Percentiles rank a stretch among this genome's conserved stretches.
phyloP scores from a whole-genome alignment of 106 monocot genomes.

The Cymbidium sinense region DNA sequence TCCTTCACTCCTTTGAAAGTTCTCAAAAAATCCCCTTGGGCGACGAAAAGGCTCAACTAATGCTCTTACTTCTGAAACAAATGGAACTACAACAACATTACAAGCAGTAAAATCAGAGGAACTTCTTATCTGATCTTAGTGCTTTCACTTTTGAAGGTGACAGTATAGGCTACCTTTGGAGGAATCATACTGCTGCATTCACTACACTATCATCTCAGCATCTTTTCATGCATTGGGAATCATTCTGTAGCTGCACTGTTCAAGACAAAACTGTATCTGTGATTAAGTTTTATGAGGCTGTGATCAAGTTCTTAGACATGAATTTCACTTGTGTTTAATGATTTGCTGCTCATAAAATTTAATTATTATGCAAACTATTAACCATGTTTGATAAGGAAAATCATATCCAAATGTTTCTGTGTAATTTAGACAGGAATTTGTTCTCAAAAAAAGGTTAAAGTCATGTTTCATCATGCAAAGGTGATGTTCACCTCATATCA shows the following conservation, averaged over 20 bases:
- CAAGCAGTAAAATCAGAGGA: conserved; percentile 31
- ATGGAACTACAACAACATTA: conserved; percentile 29
- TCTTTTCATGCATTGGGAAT: conserved; percentile 26
- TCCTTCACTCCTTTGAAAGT: conserved; percentile 51
- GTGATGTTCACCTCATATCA: conserved; percentile 10
- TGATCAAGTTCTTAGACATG: conserved; percentile 21
- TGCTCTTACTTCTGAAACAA: conserved; percentile 25
- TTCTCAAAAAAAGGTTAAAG: conserved; percentile 7
- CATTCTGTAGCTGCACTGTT: conserved; percentile 29
- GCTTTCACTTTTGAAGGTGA: conserved; percentile 22
- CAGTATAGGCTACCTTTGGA: conserved; percentile 8
- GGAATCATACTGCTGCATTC: conserved; percentile 44
- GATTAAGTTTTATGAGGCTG: conserved; percentile 12
- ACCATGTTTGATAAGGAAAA: not conserved
- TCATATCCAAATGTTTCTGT: too few species aligned
- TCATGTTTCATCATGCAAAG: conserved; percentile 5
- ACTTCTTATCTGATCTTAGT: conserved; percentile 10
- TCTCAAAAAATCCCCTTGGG: conserved; percentile 93
- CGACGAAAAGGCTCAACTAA: conserved; percentile 53
- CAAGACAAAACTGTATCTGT: conserved; percentile 5
- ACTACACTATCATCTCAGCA: conserved; percentile 31
- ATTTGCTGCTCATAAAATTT: not conserved
- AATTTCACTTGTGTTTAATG: not conserved
- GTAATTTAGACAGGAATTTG: too few species aligned
- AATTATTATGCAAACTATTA: not conserved